Evolutionary conservation across 2,329 filamentous ascomycete genomes (phyloP).

Genomic region (Leptographium galeiforme): DNA sequence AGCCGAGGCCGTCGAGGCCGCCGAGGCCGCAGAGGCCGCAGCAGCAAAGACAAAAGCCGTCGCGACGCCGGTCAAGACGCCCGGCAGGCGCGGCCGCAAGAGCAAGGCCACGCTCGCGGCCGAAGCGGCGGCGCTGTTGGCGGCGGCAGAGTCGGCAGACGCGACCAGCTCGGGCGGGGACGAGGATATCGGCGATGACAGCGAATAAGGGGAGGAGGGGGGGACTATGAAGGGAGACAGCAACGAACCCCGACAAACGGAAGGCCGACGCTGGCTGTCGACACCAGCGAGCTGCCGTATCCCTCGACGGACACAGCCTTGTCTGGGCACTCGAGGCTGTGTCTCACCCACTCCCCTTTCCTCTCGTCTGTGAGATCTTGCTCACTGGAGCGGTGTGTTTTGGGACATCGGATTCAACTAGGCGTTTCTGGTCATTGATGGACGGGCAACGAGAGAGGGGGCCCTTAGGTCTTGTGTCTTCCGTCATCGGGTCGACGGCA

Average conservation of each 20-base stretch:
- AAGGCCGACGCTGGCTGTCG: too few relatives aligned
- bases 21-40: background rate
- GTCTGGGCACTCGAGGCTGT: too few relatives aligned
- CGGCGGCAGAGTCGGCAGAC: background rate
- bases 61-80: slow-evolving; percentile 1
- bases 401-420: background rate
- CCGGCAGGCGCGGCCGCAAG: slow-evolving; percentile 12
- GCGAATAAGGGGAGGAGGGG: background rate
- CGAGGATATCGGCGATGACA: background rate
- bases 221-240: too few relatives aligned
- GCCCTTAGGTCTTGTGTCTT: background rate
- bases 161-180: background rate
- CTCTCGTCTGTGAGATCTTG: background rate
- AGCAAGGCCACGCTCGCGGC: slow-evolving; percentile 12
- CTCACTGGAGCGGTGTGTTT: background rate
- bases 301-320: too few relatives aligned
- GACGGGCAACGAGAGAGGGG: background rate
- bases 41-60: background rate
- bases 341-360: background rate
- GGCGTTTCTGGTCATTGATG: background rate
- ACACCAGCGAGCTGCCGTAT: too few relatives aligned
- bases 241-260: too few relatives aligned
- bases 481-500: background rate
- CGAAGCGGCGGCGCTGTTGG: background rate
- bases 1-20: background rate